Percentiles rank a stretch among this genome's conserved stretches.
Evolutionary conservation across 2,329 filamentous ascomycete genomes (phyloP).

Genomic region (Penicillium sp.): DNA sequence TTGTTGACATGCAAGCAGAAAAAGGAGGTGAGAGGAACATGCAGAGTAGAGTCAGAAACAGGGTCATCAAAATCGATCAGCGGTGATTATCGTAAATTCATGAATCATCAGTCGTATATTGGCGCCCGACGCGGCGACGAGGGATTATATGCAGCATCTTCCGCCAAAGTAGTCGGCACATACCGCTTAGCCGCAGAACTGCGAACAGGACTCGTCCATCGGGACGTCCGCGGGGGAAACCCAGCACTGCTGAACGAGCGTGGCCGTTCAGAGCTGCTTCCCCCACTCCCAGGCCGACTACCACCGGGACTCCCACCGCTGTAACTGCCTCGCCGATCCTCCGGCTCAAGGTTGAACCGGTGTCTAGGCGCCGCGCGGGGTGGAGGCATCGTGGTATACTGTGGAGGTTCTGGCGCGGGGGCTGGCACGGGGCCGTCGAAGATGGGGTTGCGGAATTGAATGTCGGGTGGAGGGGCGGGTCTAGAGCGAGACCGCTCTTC

Average conservation of each 20-base stretch:
- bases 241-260: constrained; percentile 27
- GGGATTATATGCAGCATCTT: constrained; percentile 18
- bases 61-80: background rate
- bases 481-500: constrained; percentile 22
- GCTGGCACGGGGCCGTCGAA: constrained; percentile 23
- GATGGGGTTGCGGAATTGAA: constrained; percentile 30
- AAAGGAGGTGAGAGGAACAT: background rate
- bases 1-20: background rate
- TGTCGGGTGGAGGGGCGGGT: constrained; percentile 9
- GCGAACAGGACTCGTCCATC: constrained; percentile 24
- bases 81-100: background rate
- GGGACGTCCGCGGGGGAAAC: constrained; percentile 11
- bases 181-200: constrained; percentile 24
- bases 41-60: background rate
- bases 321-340: constrained; percentile 33
- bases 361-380: constrained; percentile 20
- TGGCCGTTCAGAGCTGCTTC: constrained; percentile 27
- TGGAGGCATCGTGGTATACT: constrained; percentile 18
- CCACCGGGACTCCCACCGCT: constrained; percentile 21
- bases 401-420: constrained; percentile 21
- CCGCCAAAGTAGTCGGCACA: constrained; percentile 16
- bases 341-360: constrained; percentile 29
- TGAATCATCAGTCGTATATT: constrained; percentile 22
- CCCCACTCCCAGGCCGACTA: constrained; percentile 26
- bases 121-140: constrained; percentile 15